These are phyloP conservation scores for Flammula alnicola DNA, from an alignment of 1,284 basidiomycete species.

Conservation along the genomic window DNA sequence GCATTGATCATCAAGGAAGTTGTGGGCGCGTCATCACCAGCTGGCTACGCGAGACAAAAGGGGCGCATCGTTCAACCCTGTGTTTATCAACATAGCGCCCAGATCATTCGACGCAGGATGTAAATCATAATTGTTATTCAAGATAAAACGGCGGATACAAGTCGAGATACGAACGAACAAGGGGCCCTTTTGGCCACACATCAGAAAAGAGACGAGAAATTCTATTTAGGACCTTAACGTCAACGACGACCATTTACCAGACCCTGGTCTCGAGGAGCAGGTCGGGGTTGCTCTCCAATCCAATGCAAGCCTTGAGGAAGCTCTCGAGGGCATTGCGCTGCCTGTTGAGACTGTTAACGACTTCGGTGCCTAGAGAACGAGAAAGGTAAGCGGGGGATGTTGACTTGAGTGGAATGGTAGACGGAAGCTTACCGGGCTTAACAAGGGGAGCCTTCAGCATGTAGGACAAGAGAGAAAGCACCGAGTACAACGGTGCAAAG, in stretches of 20 bases:
- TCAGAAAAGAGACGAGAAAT: neutral
- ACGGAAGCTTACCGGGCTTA: slow-evolving; percentile 79
- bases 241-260: slow-evolving; percentile 59
- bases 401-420: neutral
- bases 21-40: no score
- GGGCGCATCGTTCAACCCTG: no score
- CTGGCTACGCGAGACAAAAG: no score
- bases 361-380: slow-evolving; percentile 72
- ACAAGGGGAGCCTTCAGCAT: slow-evolving; percentile 98
- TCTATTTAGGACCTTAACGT: neutral
- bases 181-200: slow-evolving; percentile 13
- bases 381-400: slow-evolving; percentile 7
- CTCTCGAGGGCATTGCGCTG: slow-evolving; percentile 94
- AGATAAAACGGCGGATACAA: no score
- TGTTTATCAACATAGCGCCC: no score
- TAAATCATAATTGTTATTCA: no score
- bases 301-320: slow-evolving; percentile 92
- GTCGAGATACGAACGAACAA: no score
- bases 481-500: slow-evolving; percentile 84
- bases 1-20: no score
- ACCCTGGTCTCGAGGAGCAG: slow-evolving; percentile 86
- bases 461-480: slow-evolving; percentile 89
- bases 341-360: slow-evolving; percentile 94
- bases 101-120: no score
- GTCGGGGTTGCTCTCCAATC: slow-evolving; percentile 83